These are phyloP conservation scores for Taphrina betulina DNA, from an alignment of 1,139 yeast species.

Conservation along the genomic window DNA sequence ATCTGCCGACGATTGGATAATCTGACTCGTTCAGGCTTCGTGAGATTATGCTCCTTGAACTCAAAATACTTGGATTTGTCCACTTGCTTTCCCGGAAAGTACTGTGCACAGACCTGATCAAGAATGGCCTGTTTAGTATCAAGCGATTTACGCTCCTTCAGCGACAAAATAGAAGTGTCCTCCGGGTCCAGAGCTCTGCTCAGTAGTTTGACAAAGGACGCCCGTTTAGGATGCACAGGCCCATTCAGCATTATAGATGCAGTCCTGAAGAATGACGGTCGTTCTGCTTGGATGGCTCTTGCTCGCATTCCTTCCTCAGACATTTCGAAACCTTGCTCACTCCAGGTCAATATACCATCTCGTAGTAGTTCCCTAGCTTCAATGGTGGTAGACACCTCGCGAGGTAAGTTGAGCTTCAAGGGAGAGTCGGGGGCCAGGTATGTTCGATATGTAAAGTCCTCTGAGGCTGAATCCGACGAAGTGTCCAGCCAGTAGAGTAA, in stretches of 20 bases:
- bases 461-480: not conserved
- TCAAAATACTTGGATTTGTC: slow-evolving; percentile 5
- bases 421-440: slow-evolving; percentile 19
- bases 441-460: slow-evolving; percentile 9
- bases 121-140: slow-evolving; percentile 17
- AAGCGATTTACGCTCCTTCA: slow-evolving; percentile 9
- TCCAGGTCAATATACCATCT: slow-evolving; percentile 19
- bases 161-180: slow-evolving; percentile 24
- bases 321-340: not conserved
- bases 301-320: slow-evolving; percentile 1
- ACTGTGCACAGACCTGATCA: slow-evolving; percentile 26
- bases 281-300: not conserved
- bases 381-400: slow-evolving; percentile 10
- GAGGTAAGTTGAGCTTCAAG: slow-evolving; percentile 18
- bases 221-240: slow-evolving; percentile 4
- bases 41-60: not conserved
- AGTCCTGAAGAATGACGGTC: slow-evolving; percentile 3
- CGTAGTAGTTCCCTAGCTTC: slow-evolving; percentile 25
- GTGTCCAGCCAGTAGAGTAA: slow-evolving; percentile 29
- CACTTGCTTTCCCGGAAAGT: slow-evolving; percentile 18
- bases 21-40: slow-evolving; percentile 17
- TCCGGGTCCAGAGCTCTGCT: slow-evolving; percentile 20
- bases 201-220: not conserved
- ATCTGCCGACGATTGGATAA: slow-evolving; percentile 3
- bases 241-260: slow-evolving; percentile 5